A percentile compares a stretch with the other conserved stretches of the same genome.
Conservation (phyloP, 768 basidiomycete species). For the Tylopilus plumbeoviolaceoides region DNA sequence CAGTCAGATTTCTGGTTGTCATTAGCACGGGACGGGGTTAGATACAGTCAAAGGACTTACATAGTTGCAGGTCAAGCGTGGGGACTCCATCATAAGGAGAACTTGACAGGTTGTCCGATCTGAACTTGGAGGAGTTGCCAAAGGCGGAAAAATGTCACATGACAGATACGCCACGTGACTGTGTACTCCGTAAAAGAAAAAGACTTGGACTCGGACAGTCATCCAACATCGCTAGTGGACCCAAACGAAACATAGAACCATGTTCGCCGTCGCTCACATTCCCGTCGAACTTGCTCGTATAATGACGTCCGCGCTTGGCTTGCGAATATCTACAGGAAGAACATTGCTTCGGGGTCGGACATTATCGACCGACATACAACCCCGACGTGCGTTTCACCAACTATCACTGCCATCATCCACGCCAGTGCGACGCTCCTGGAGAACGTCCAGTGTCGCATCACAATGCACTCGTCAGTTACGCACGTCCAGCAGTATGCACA, state of each 20-base stretch:
- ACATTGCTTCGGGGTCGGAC: constrained; percentile 1
- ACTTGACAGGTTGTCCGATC: background rate
- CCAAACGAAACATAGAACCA: too few species aligned
- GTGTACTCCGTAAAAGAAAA: too few species aligned
- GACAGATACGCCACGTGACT: background rate
- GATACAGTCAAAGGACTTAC: constrained; percentile 9
- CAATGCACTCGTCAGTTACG: constrained; percentile 10
- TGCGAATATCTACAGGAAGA: constrained; percentile 2
- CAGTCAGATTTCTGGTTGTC: constrained; percentile 63
- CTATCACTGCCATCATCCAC: background rate
- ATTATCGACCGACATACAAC: background rate
- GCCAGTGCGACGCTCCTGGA: background rate
- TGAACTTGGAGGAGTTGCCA: background rate
- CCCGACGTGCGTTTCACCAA: constrained; percentile 13
- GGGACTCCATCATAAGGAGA: background rate
- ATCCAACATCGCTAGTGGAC: too few species aligned
- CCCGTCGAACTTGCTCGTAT: background rate
- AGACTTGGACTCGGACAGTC: too few species aligned
- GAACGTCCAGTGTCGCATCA: background rate
- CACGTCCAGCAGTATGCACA: constrained; percentile 15
- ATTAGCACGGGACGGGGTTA: background rate
- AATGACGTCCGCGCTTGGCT: constrained; percentile 1
- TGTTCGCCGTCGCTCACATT: too few species aligned
- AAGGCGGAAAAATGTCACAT: background rate
- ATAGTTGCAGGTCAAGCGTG: constrained; percentile 11